Conservation (phyloP, 139 green algal genomes). For the Marvania coccoides region DNA sequence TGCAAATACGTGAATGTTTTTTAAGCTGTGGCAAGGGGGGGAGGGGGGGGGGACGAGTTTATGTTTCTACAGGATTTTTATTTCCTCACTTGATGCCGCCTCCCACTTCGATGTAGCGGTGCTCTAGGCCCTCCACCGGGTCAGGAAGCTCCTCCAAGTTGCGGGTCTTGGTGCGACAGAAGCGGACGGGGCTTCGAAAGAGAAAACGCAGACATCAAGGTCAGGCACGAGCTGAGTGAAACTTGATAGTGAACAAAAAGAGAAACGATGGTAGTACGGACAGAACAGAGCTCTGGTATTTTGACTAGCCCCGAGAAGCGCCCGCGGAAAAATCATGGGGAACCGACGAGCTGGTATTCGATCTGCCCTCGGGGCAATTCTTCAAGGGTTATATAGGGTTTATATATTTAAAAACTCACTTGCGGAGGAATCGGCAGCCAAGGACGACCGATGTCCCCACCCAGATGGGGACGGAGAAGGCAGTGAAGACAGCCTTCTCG, state of each 20-base stretch:
- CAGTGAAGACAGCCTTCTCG: background rate
- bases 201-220: background rate
- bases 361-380: no score
- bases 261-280: background rate
- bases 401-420: no score
- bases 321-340: no score
- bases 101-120: background rate
- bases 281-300: no score
- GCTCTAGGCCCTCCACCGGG: background rate
- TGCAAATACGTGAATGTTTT: slow-evolving; percentile 2
- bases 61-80: no score
- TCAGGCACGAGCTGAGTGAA: background rate
- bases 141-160: background rate
- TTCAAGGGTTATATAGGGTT: no score
- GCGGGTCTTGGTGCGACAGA: background rate
- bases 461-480: background rate
- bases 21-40: no score
- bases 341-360: no score
- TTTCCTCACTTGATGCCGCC: background rate
- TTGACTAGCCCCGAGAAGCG: no score
- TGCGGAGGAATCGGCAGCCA: background rate
- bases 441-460: background rate
- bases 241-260: background rate
- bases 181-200: background rate
- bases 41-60: no score